Base-by-base conservation (phyloP, 805 yeast genomes). In the Spathaspora gorwiae region DNA sequence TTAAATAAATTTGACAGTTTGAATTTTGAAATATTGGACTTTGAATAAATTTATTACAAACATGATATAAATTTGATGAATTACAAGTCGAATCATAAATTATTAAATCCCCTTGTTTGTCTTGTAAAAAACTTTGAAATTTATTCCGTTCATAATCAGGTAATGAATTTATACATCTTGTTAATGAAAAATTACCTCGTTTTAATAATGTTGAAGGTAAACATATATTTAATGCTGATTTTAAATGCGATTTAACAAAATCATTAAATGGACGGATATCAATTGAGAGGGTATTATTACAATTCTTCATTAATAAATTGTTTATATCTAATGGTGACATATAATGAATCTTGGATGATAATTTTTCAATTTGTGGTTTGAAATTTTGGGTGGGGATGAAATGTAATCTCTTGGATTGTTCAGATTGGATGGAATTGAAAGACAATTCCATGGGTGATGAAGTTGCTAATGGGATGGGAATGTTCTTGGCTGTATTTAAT, bases 191-290 rank as follows among this genome's bases (percentile, higher is more conserved):
- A 43, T 83, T 84, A 30, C 81, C 70, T 51, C 98, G 76, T 59
- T 83, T 86, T 50, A 90, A 67, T 36, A 90, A 70, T 0, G 97
- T 90, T n/a, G 96, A 84, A 1, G 98, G 97, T 11, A 90, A 66
- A 61, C 95, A 87, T 33, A 92, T 75, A 59, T 88, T 88, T 38
- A 87, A 69, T 0, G 97, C 78, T 36, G 76, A 70, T 4, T 54
- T 56, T 10, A 92, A 62, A 49, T 83, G 89, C 2, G 73, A 58
- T 47, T 72, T 76, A 37, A 82, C 74, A 59, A 70, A 88, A 46
- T 87, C 92, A 24, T 86, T 81, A 58, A 82, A 88, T 0, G 97
- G 87, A 45, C 98, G 70, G 9, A 86, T 83, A 60, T 90, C 98
- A 12, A 89, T 67, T 2, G 85, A 55, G n/a, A 87, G 39, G 49